Evolutionary conservation across 371 early-diverging fungal species (phyloP), one percentile per base, ranked within the genome.

Genomic region (Mortierella sp.): DNA sequence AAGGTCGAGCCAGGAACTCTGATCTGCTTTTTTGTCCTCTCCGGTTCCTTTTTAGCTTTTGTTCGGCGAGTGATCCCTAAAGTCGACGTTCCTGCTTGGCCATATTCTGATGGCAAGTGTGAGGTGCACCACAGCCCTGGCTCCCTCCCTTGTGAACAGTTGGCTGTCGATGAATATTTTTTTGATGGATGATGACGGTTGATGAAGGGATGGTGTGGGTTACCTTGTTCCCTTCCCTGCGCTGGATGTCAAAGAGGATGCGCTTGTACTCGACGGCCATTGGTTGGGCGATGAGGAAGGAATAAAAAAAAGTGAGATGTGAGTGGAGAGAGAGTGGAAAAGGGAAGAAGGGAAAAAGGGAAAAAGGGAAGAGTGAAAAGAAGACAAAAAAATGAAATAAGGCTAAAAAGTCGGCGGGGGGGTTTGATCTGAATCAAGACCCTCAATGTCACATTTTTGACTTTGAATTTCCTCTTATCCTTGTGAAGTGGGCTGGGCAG

Each of bases 211-310:
- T 24, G 2, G 19, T 22, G 24, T 55, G 11, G 52, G 39, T 74
- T 85, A 90, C 90, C 85, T 88, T 90, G 80, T 95, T 95, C 39
- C 90, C 94, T 65, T 91, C 93, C 73, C 89, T 86, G 71, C 91
- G 88, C 79, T 95, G 95, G 64, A 94, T 88, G 61, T 93, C 93
- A 63, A 90, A 90, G 50, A 94, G 85, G 74, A 89, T 88, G 70
- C 91, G 90, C 76, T 94, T 93, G 79, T 90, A 89, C 76, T 89
- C 91, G 41, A 89, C 91, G 48, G 89, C 86, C 86, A 87, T 87
- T 70, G 71, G 40, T 19, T 31, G 14, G 52, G 34, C n/a, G 66
- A 61, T 22, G 47, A n/a, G 24, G 37, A 47, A 37, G 58, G 64
- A 63, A 45, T 55, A 68, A 50, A 67, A 9, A 24, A 34, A 64